These are phyloP conservation scores for Malania oleifera DNA, from an alignment of 164 flowering plant genomes.

Conservation along the genomic window DNA sequence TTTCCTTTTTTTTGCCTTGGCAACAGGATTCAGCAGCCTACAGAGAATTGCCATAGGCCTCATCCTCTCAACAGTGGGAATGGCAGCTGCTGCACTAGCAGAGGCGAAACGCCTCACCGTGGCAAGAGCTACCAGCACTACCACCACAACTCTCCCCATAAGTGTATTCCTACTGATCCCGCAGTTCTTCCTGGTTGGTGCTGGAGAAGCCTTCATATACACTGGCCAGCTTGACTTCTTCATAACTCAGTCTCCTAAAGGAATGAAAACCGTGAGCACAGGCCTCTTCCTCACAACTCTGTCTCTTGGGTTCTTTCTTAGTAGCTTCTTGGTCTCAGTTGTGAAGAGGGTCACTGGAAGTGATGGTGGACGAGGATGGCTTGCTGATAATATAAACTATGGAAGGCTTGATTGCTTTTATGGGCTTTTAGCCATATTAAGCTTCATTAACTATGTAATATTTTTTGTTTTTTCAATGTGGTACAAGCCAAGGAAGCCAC, in stretches of 20 bases:
- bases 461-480: constrained; percentile 58
- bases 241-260: constrained; percentile 88
- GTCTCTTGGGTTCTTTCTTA: constrained; percentile 85
- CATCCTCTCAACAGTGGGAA: constrained; percentile 57
- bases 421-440: constrained; percentile 49
- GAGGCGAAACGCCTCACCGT: constrained; percentile 68
- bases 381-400: constrained; percentile 61
- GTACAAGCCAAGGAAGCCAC: constrained; percentile 41
- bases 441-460: constrained; percentile 50
- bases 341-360: constrained; percentile 55
- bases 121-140: constrained; percentile 29
- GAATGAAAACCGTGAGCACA: constrained; percentile 99
- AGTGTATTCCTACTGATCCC: constrained; percentile 77
- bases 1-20: not conserved
- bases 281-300: constrained; percentile 90
- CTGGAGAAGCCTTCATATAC: constrained; percentile 97
- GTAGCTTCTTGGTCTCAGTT: constrained; percentile 72
- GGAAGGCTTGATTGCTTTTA: constrained; percentile 80
- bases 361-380: constrained; percentile 52
- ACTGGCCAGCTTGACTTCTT: constrained; percentile 97
- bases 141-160: constrained; percentile 41
- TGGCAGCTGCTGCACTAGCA: constrained; percentile 68
- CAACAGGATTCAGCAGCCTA: constrained; percentile 66
- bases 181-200: constrained; percentile 82
- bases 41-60: constrained; percentile 80